A percentile compares a stretch with the other conserved stretches of the same genome.
Evolutionary conservation across 2,329 filamentous ascomycete species (phyloP).

Genomic region (Domatiomyces globalis): DNA sequence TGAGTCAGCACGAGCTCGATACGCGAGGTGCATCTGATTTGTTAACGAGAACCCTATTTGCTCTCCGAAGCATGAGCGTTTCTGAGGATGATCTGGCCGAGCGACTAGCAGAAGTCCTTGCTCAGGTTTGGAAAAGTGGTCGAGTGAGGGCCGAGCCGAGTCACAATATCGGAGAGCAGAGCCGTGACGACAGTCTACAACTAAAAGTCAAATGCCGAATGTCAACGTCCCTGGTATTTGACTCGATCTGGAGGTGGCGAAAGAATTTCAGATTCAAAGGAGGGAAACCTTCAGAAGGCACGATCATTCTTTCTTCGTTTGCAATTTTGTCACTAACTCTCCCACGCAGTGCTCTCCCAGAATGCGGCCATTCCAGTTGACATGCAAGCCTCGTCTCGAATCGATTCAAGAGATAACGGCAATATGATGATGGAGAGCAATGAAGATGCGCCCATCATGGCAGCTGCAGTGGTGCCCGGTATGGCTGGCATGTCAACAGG

Average conservation of each 20-base stretch:
- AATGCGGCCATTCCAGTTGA: neutral
- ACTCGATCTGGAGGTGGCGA: conserved; percentile 55
- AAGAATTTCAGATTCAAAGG: conserved; percentile 49
- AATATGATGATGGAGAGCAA: neutral
- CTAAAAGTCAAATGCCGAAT: conserved; percentile 53
- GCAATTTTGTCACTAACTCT: neutral
- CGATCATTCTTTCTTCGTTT: conserved; percentile 20
- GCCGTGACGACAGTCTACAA: conserved; percentile 30
- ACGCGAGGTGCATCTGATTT: conserved; percentile 43
- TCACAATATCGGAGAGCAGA: conserved; percentile 15
- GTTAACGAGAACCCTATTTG: conserved; percentile 45
- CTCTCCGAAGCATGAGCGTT: conserved; percentile 46
- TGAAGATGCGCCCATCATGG: neutral
- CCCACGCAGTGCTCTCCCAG: neutral
- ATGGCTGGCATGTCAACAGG: conserved; percentile 19
- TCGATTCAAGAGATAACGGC: neutral
- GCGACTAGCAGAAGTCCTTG: conserved; percentile 50
- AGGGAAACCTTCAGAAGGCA: conserved; percentile 37
- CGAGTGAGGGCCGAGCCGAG: conserved; percentile 20
- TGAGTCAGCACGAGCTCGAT: conserved; percentile 33
- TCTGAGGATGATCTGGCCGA: conserved; percentile 49
- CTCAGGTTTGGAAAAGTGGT: conserved; percentile 48
- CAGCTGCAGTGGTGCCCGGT: conserved; percentile 12
- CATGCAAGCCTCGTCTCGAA: neutral
- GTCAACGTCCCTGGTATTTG: conserved; percentile 53